These are phyloP conservation scores for Senecio squalidus DNA, from an alignment of 140 eudicot genomes.

Conservation along the genomic window DNA sequence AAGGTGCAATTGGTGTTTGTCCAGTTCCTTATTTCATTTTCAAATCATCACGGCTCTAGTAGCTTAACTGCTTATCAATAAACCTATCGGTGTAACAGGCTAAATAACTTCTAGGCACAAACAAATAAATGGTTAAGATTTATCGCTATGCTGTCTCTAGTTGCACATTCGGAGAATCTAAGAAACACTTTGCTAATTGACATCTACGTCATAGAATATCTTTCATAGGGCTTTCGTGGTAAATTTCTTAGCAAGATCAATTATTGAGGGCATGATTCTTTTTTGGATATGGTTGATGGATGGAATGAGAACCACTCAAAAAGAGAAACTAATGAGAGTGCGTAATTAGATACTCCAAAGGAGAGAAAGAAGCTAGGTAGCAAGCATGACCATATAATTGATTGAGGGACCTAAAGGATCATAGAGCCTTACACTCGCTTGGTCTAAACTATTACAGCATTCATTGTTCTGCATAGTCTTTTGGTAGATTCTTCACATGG, in stretches of 20 bases:
- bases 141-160: conserved; percentile 11
- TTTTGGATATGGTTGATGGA: conserved; percentile 22
- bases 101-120: conserved; percentile 12
- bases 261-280: conserved; percentile 15
- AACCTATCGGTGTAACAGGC: neutral
- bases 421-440: conserved; percentile 15
- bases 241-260: conserved; percentile 3
- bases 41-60: neutral
- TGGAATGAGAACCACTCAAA: conserved; percentile 20
- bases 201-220: conserved; percentile 16
- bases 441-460: conserved; percentile 1
- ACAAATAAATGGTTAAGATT: neutral
- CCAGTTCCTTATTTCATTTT: neutral
- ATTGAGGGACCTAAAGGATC: conserved; percentile 7
- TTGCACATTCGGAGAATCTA: conserved; percentile 23
- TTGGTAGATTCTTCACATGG: conserved; percentile 4
- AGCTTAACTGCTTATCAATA: conserved; percentile 2
- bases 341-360: conserved; percentile 10
- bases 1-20: conserved; percentile 12
- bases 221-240: conserved; percentile 4
- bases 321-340: conserved; percentile 14
- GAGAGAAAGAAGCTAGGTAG: conserved; percentile 1
- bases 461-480: conserved; percentile 3
- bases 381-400: conserved; percentile 15
- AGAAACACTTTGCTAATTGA: conserved; percentile 10